Base-by-base conservation (phyloP, 148 eudicot genomes). In the Rhododendron ferrugineum region DNA sequence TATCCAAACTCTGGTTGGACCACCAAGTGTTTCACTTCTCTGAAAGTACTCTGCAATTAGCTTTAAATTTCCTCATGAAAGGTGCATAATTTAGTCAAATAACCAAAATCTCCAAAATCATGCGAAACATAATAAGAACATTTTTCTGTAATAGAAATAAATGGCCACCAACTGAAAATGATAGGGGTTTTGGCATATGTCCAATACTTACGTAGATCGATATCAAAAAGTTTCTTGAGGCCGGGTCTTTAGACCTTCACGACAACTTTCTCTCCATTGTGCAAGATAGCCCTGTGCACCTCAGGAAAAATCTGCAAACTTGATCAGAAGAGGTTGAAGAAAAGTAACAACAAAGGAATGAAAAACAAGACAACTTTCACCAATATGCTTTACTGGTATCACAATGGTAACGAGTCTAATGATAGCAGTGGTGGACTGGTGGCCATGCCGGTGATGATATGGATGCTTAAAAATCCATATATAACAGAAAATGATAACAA, bases 221-320 rank as follows among this genome's bases (percentile, higher is more conserved):
- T 94, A 87, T 97, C 99, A 90, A 97, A 95, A 64, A 97, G 94
- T 88, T 92, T 94, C 87, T 32, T 32, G 34, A 32, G 34, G 34
- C 34, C 34, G 34, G 34, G 34, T 32, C 34, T 0, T 32, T 32
- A 1, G 34, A 32, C 34, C 34, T 32, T 32, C 34, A 32, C 1
- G 34, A 32, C 34, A 32, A 32, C 34, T 32, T 32, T 32, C 34
- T 32, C 98, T 60, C 99, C 98, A 78, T 94, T 95, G 82, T 97
- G 96, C 86, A 97, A 89, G 86, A 97, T 89, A 75, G 98, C 99
- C 47, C 98, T 93, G 89, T 97, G 99, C 79, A 97, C 99, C 99
- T 96, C 84, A 90, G 56, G 13, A 42, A 84, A 76, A 62, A 23
- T 80, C 28, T 14, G 22, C 82, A 46, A 84, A 73, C 74, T 23